Conservation (phyloP, 345 rosid species). For the Heritiera fomes region DNA sequence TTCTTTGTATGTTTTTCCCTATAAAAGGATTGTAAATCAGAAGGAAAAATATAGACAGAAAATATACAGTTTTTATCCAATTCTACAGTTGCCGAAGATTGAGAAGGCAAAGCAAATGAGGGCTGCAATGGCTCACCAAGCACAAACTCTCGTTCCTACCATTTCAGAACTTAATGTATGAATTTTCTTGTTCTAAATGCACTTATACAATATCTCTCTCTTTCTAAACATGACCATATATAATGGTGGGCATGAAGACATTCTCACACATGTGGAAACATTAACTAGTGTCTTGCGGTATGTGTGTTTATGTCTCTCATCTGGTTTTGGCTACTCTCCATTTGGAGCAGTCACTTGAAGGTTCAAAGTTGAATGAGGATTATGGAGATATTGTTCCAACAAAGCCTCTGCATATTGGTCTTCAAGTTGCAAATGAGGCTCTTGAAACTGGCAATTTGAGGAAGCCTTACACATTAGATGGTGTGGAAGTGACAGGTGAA, state of each 20-base stretch:
- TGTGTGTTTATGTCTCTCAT: background rate
- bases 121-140: constrained; percentile 66
- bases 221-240: background rate
- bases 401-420: constrained; percentile 35
- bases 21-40: too few species aligned
- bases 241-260: background rate
- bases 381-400: constrained; percentile 81
- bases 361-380: constrained; percentile 55
- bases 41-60: too few species aligned
- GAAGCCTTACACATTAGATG: constrained; percentile 42
- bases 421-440: constrained; percentile 43
- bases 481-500: constrained; percentile 47
- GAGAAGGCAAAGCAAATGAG: constrained; percentile 81
- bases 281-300: background rate
- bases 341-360: constrained; percentile 55
- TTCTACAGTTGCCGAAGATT: constrained; percentile 88
- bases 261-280: background rate
- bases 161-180: constrained; percentile 48
- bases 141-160: constrained; percentile 47
- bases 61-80: too few species aligned
- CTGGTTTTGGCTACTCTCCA: constrained; percentile 17
- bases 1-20: too few species aligned
- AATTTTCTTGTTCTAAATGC: background rate
- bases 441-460: constrained; percentile 41
- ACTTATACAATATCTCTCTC: background rate